Percentiles rank a stretch among this genome's conserved stretches.
phyloP scores from a whole-genome alignment of 257 asterid species.

The Haberlea rhodopensis region DNA sequence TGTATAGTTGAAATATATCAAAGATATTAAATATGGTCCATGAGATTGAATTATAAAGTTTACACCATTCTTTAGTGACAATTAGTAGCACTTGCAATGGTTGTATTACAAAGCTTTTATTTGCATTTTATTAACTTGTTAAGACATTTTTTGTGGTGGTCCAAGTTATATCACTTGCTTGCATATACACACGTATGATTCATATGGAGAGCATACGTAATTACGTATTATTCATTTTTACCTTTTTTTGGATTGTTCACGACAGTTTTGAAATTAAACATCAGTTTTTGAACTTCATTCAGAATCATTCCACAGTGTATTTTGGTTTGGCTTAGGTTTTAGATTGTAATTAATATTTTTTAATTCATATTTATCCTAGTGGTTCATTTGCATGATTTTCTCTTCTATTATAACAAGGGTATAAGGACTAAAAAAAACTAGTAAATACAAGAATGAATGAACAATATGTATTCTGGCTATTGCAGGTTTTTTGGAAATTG shows the following conservation, averaged over 20 bases:
- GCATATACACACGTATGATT: background rate
- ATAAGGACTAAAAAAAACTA: background rate
- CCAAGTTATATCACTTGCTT: slow-evolving; percentile 3
- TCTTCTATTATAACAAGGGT: background rate
- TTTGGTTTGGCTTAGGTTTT: background rate
- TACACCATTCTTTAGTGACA: slow-evolving; percentile 22
- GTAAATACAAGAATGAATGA: background rate
- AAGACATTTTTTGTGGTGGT: slow-evolving; percentile 21
- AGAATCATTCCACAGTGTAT: background rate
- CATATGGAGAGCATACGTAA: background rate
- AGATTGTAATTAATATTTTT: too few relatives aligned
- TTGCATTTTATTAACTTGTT: slow-evolving; percentile 4
- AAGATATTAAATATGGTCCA: slow-evolving; percentile 18
- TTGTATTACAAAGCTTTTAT: slow-evolving; percentile 23
- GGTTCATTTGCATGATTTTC: background rate
- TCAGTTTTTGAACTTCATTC: background rate
- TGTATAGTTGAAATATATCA: background rate
- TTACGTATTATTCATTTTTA: background rate
- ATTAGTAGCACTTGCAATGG: slow-evolving; percentile 25
- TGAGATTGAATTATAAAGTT: slow-evolving; percentile 3
- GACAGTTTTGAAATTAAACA: background rate
- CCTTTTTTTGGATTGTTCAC: background rate
- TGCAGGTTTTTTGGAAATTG: background rate
- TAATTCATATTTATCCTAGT: background rate
- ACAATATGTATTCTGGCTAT: background rate